Conservation (phyloP, 805 yeast genomes). For the Candida chauliodis region DNA sequence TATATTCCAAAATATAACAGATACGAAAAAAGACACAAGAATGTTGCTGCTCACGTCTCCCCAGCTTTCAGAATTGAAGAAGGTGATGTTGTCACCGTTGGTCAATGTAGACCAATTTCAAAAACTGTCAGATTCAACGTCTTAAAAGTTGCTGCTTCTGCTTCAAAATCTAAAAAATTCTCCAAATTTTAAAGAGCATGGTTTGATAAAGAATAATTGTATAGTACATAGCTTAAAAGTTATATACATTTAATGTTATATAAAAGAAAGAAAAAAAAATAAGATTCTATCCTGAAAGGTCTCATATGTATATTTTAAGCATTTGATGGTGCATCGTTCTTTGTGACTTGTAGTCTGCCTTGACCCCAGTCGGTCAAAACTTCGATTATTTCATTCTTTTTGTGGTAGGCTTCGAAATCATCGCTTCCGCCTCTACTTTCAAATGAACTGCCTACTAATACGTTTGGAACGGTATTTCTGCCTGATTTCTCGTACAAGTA, state of each 20-base stretch:
- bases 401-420: constrained; percentile 66
- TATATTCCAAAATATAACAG: constrained; percentile 99
- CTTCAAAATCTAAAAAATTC: constrained; percentile 91
- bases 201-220: constrained; percentile 1
- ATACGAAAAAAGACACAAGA: constrained; percentile 99
- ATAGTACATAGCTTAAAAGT: constrained; percentile 4
- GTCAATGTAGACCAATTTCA: constrained; percentile 99
- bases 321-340: constrained; percentile 57
- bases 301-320: constrained; percentile 19
- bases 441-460: constrained; percentile 60
- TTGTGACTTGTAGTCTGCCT: constrained; percentile 45
- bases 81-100: constrained; percentile 99
- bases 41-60: constrained; percentile 98
- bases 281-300: no score
- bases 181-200: constrained; percentile 76
- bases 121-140: constrained; percentile 99
- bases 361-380: constrained; percentile 63
- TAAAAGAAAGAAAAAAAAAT: constrained; percentile 8
- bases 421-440: constrained; percentile 84
- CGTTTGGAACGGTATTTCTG: constrained; percentile 86
- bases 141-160: constrained; percentile 86
- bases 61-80: constrained; percentile 99
- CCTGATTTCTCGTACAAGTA: constrained; percentile 69
- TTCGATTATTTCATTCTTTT: constrained; percentile 49
- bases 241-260: constrained; percentile 10